Base-by-base conservation (phyloP, 805 yeast species). In the Crinitomyces ghanaensis region DNA sequence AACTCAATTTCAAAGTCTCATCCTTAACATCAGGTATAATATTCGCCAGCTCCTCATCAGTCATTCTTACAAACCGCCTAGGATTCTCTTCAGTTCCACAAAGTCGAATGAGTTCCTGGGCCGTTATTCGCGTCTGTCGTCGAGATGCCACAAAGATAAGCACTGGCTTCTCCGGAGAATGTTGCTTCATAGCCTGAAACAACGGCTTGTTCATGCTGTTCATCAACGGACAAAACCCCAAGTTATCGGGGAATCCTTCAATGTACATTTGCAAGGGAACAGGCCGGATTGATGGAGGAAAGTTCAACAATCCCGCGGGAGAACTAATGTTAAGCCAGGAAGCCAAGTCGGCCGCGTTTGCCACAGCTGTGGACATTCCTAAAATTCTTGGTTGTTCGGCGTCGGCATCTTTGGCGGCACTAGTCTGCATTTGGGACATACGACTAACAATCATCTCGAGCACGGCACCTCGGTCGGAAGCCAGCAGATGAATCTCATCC, bases 171-270 rank as follows among this genome's bases (percentile, higher is more conserved):
- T 61, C 62, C 2, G 95, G 93, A 0, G 95, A 80, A 52, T 86
- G 95, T 42, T 82, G 84, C 50, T 84, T 82, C 42, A 85, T 85
- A 0, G 95, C 94, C 77, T 78, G 72, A 49, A 80, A 85, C 0
- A 93, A 88, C 1, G 96, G 95, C 48, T 68, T 84, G 64, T 76
- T 84, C 91, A 72, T 82, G 15, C 74, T 80, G 61, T 74, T 82
- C 95, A 81, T 81, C 48, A 82, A 61, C 1, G 88, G 84, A 46
- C 85, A 75, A 49, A 81, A 80, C 1, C 84, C 85, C 40, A 77
- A 63, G 41, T 78, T 77, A 42, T 80, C 91, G 1, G 85, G 86
- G 46, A 77, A 81, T 0, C 93, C 93, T 50, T 81, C 93, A 41
- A 81, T 81, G 46, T 77, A 81, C 88, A 81, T 81, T 46, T 81